A percentile compares a stretch with the other conserved stretches of the same genome.
Conservation (phyloP, 306 rosid genomes). For the Cercis canadensis region DNA sequence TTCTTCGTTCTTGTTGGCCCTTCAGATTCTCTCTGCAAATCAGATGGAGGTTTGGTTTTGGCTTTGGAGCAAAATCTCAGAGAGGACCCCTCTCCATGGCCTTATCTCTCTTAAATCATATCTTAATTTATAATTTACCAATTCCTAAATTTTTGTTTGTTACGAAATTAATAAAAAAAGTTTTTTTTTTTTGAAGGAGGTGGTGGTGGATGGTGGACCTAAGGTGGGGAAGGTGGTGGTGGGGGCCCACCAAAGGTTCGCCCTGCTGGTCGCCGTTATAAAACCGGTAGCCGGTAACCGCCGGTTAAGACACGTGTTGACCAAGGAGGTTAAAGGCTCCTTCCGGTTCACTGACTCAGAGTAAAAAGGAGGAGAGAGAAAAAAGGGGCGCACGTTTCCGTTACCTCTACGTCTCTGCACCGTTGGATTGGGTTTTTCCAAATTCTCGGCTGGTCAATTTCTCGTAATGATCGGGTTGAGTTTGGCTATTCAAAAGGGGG, state of each 20-base stretch:
- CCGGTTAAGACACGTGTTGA: conserved; percentile 59
- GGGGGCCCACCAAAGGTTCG: conserved; percentile 47
- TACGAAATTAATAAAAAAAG: neutral
- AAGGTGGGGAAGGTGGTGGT: conserved; percentile 38
- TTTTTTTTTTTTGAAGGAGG: neutral
- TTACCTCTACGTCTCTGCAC: conserved; percentile 45
- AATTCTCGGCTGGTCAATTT: conserved; percentile 47
- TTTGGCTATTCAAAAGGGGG: neutral
- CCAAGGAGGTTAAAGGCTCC: conserved; percentile 29
- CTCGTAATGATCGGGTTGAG: conserved; percentile 21
- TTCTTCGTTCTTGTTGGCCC: conserved; percentile 40
- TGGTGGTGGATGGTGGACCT: conserved; percentile 34
- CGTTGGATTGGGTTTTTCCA: conserved; percentile 38
- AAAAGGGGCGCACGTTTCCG: neutral
- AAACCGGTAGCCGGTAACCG: conserved; percentile 44
- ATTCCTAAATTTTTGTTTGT: neutral
- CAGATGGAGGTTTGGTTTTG: conserved; percentile 54
- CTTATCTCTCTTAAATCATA: conserved; percentile 58
- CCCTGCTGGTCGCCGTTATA: conserved; percentile 45
- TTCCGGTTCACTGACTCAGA: conserved; percentile 39
- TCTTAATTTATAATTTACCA: conserved; percentile 38
- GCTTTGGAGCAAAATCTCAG: conserved; percentile 56
- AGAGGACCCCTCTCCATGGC: conserved; percentile 42
- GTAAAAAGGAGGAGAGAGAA: conserved; percentile 34
- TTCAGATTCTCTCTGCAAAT: conserved; percentile 73